Percentiles rank a stretch among this genome's conserved stretches.
Conservation (phyloP, 768 basidiomycete genomes). For the Suillus hirtellus region DNA sequence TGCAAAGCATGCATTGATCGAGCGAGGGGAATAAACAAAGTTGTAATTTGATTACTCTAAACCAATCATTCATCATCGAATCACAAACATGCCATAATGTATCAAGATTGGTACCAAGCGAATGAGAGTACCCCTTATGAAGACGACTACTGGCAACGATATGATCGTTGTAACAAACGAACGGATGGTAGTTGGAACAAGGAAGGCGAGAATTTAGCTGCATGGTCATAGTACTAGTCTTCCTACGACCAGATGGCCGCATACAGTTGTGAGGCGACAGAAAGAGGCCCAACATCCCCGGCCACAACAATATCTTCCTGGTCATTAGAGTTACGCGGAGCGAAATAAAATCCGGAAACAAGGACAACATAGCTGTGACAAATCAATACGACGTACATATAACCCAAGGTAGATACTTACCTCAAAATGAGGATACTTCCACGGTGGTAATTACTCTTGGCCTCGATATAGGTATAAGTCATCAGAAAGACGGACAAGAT, state of each 20-base stretch:
- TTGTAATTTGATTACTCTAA: background rate
- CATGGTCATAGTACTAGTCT: background rate
- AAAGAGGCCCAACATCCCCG: constrained; percentile 9
- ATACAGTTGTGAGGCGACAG: constrained; percentile 11
- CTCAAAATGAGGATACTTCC: constrained; percentile 94
- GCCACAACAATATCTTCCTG: constrained; percentile 16
- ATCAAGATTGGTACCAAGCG: constrained; percentile 15
- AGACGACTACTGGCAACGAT: background rate
- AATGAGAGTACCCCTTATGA: background rate
- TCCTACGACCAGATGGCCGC: constrained; percentile 6
- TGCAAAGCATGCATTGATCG: constrained; percentile 57
- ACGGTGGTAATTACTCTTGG: constrained; percentile 97
- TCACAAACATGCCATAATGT: constrained; percentile 20
- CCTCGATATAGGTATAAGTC: constrained; percentile 99
- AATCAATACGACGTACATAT: constrained; percentile 3
- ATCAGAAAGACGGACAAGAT: constrained; percentile 96
- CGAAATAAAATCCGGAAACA: constrained; percentile 89
- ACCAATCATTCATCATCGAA: constrained; percentile 6
- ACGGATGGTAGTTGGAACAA: constrained; percentile 16
- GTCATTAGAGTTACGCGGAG: constrained; percentile 46
- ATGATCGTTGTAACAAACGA: constrained; percentile 2
- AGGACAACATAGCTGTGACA: constrained; percentile 83
- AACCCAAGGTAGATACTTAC: constrained; percentile 39
- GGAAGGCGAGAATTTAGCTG: constrained; percentile 12
- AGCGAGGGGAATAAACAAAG: background rate